These are phyloP conservation scores for Oldenlandia corymbosa DNA, from an alignment of 257 asterid genomes.

Conservation along the genomic window DNA sequence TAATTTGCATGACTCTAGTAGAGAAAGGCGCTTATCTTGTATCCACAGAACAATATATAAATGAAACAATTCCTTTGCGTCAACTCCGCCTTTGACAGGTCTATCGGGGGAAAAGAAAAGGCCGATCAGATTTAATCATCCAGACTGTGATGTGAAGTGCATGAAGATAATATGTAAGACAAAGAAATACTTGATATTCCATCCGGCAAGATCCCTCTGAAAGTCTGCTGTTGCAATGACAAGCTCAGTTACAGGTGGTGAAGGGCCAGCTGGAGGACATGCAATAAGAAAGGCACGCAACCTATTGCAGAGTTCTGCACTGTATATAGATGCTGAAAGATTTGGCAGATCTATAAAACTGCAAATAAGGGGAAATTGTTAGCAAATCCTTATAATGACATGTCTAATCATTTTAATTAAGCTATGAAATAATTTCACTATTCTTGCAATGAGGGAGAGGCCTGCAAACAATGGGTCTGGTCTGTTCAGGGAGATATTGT, in stretches of 20 bases:
- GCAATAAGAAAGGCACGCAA: slow-evolving; percentile 56
- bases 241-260: slow-evolving; percentile 45
- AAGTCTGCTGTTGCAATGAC: slow-evolving; percentile 51
- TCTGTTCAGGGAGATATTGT: not conserved
- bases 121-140: slow-evolving; percentile 3
- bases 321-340: slow-evolving; percentile 48
- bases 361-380: slow-evolving; percentile 13
- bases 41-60: slow-evolving; percentile 49
- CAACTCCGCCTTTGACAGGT: slow-evolving; percentile 51
- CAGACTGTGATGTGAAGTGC: not conserved
- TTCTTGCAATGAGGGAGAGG: too few species aligned
- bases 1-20: slow-evolving; percentile 45
- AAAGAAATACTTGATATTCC: slow-evolving; percentile 41
- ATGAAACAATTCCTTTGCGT: slow-evolving; percentile 51
- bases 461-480: not conserved
- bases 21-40: slow-evolving; percentile 42
- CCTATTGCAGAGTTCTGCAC: slow-evolving; percentile 49
- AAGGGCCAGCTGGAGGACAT: slow-evolving; percentile 50
- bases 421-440: not conserved
- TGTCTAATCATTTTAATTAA: not conserved
- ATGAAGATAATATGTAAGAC: slow-evolving; percentile 6
- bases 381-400: not conserved
- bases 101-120: slow-evolving; percentile 16
- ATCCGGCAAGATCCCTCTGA: slow-evolving; percentile 45
- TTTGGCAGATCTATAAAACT: slow-evolving; percentile 49